Base-by-base conservation (phyloP, 345 rosid species). In the Brassica cretica region DNA sequence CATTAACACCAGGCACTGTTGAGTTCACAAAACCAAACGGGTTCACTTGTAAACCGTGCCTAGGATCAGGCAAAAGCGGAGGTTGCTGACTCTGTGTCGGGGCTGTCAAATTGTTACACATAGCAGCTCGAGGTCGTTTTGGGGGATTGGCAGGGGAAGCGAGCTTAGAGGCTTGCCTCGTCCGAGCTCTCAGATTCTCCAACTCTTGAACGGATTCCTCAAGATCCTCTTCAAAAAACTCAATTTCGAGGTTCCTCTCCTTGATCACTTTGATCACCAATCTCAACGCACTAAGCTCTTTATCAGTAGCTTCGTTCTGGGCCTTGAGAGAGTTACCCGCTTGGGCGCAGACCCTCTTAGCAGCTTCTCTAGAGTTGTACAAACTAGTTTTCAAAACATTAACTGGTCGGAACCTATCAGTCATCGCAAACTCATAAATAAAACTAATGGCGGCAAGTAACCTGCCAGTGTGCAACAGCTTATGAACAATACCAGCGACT, bases 371-470 rank as follows among this genome's bases (percentile, higher is more conserved):
- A 71, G 82, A 65, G 60, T 86, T 87, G 33, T 76, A 74, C 80
- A 91, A 67, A 66, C 87, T 81, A 25, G 83, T 74, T 72, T 82
- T 77, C 87, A 93, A 83, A 7, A 91, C 77, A 8, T 76, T 72
- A 65, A 85, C 87, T 5, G 90, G 94, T 64, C 86, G 79, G 70
- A 88, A 90, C 68, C 84, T 83, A 76, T 74, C 82, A 19, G 82
- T 73, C 80, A 93, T 76, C 84, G 86, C 86, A 83, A 88, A 82
- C 84, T 89, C 93, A 64, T 86, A 83, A 70, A 87, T 70, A 71
- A 88, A 86, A 76, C 74, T 86, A 75, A 88, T 82, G 53, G 94
- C 93, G 72, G 80, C 68, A 37, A 85, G 80, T 10, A 83, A 81
- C 70, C 86, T 86, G 27, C 82, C 87, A 55, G 37, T 77, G 25